Evolutionary conservation across 129 eudicot species (phyloP).

Genomic region (Pulicaria dysenterica): DNA sequence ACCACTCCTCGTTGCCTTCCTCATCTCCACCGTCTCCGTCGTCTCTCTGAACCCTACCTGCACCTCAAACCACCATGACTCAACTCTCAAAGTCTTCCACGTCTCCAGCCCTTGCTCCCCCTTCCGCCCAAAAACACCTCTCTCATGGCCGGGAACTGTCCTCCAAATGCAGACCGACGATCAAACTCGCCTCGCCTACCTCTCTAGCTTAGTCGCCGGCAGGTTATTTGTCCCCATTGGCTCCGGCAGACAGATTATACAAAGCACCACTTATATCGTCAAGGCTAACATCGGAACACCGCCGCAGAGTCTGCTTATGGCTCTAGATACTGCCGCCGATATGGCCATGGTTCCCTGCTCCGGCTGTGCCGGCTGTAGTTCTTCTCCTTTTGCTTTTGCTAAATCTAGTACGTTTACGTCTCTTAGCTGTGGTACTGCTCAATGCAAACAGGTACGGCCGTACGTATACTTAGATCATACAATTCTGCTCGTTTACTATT

Average conservation of each 20-base stretch:
- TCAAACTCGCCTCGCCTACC: slow-evolving; percentile 54
- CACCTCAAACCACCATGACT: slow-evolving; percentile 39
- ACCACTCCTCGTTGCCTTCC: slow-evolving; percentile 32
- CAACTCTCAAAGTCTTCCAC: slow-evolving; percentile 64
- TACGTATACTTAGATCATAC: not conserved
- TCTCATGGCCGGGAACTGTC: slow-evolving; percentile 68
- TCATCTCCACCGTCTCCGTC: slow-evolving; percentile 10
- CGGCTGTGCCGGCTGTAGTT: slow-evolving; percentile 74
- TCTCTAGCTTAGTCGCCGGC: slow-evolving; percentile 68
- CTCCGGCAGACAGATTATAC: slow-evolving; percentile 60
- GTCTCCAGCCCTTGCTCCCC: slow-evolving; percentile 77
- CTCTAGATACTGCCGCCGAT: slow-evolving; percentile 75
- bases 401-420: slow-evolving; percentile 64
- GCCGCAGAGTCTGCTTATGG: slow-evolving; percentile 66
- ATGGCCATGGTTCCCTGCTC: slow-evolving; percentile 79
- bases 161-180: slow-evolving; percentile 65
- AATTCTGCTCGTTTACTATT: not conserved
- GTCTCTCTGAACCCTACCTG: slow-evolving; percentile 36
- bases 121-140: slow-evolving; percentile 43
- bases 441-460: slow-evolving; percentile 65
- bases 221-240: slow-evolving; percentile 60
- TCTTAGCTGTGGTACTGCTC: slow-evolving; percentile 54
- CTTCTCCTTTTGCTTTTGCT: slow-evolving; percentile 46
- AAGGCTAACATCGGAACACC: slow-evolving; percentile 84
- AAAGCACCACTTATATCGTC: slow-evolving; percentile 71